Evolutionary conservation across 1,284 basidiomycete genomes (phyloP), one percentile per base, ranked within the genome.

Genomic region (Ceraceosorus guamensis): DNA sequence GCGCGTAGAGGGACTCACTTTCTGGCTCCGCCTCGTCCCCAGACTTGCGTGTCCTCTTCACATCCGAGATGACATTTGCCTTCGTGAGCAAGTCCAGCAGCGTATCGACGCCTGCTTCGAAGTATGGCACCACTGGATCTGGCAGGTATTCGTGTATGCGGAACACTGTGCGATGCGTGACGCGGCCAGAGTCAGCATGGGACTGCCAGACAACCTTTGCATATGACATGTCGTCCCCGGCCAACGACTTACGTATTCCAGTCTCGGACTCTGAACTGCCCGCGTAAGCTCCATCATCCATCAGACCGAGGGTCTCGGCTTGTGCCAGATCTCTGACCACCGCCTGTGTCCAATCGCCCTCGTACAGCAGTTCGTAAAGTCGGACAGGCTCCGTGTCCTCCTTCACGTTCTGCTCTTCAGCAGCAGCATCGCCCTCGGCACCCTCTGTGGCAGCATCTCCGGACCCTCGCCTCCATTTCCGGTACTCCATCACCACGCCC

Each of bases 401-500:
- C 7, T 30, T 10, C 11, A 14, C 31, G 11, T 35, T 48, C 13
- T 16, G 33, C 35, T 41, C 30, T 30, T 24, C 51, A 31, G 73
- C 75, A 61, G 56, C 56, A 16, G 48, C 57, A 44, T 72, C 65
- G 31, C 62, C 63, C 43, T 61, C 73, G 18, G 79, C 81, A 30
- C 78, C 78, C 24, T 75, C 78, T 52, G 79, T 78, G 44, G 24
- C 24, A 24, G 76, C 75, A 4, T 82, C 81, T 51, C 85, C 84
- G 58, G 44, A 50, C 14, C 46, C 84, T 82, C 73, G 59, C 53
- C 67, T 58, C 84, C 85, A 83, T 56, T 86, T 84, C 71, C 90
- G 88, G 85, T 89, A 97, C 10, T 91, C 91, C 47, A 91, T 85
- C 6, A 96, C 91, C 14, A 93, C 92, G 65, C 92, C 91, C 45